Evolutionary conservation across 805 yeast genomes (phyloP).

Genomic region (Grigorovia transvaalensis): DNA sequence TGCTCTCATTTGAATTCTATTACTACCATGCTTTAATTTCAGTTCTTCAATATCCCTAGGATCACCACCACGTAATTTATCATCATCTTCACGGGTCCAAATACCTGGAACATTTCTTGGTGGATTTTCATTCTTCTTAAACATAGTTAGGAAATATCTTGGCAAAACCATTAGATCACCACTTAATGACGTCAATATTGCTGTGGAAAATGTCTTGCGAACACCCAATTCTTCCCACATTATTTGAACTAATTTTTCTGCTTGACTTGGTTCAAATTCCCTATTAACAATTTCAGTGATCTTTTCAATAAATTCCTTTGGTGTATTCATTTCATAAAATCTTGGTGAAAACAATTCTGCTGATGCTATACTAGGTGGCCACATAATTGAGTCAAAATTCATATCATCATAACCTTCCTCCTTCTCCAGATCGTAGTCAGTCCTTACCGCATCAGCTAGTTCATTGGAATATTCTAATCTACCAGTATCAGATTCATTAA

Average conservation of each 20-base stretch:
- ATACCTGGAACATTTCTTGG: slow-evolving; percentile 36
- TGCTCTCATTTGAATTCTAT: slow-evolving; percentile 34
- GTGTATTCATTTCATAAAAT: slow-evolving; percentile 22
- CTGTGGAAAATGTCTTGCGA: slow-evolving; percentile 33
- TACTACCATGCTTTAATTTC: slow-evolving; percentile 32
- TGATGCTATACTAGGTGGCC: slow-evolving; percentile 28
- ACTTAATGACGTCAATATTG: slow-evolving; percentile 33
- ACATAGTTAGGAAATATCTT: slow-evolving; percentile 32
- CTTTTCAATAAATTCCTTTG: slow-evolving; percentile 27
- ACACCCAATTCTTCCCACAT: slow-evolving; percentile 35
- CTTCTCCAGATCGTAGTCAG: slow-evolving; percentile 21
- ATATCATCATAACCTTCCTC: slow-evolving; percentile 21
- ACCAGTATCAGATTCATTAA: background rate
- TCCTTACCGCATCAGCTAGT: slow-evolving; percentile 27
- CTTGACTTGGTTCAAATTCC: slow-evolving; percentile 33
- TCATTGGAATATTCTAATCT: slow-evolving; percentile 26
- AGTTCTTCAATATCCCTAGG: slow-evolving; percentile 28
- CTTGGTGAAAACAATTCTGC: slow-evolving; percentile 25
- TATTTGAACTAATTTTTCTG: slow-evolving; percentile 33
- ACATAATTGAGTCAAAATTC: slow-evolving; percentile 22
- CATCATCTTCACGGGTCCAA: slow-evolving; percentile 38
- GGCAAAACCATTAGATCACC: slow-evolving; percentile 37
- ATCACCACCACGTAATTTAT: slow-evolving; percentile 25
- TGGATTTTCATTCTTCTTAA: slow-evolving; percentile 34
- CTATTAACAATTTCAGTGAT: slow-evolving; percentile 32